Percentiles rank a stretch among this genome's conserved stretches.
phyloP scores from a whole-genome alignment of 108 stramenopile genomes.

The Mayamaea pseudoterrestris region DNA sequence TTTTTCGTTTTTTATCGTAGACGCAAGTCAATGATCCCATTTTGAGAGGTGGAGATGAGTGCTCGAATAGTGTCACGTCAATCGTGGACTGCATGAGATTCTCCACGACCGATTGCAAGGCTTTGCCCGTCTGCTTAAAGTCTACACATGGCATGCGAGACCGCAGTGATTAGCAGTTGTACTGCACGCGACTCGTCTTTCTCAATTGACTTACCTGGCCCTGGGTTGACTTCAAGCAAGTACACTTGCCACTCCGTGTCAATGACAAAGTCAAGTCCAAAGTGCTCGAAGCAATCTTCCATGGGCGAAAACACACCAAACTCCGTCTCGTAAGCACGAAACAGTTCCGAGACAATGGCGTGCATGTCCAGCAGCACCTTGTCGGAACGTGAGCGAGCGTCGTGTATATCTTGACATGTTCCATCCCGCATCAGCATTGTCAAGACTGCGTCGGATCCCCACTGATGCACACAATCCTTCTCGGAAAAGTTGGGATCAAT shows the following conservation, averaged over 20 bases:
- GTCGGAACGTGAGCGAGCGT: conserved; percentile 2
- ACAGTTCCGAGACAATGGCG: conserved; percentile 21
- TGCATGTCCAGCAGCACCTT: conserved; percentile 15
- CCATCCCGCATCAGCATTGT: conserved; percentile 11
- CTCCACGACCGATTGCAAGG: conserved; percentile 11
- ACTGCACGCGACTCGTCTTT: too few species aligned
- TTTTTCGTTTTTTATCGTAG: too few species aligned
- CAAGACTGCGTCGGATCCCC: conserved; percentile 8
- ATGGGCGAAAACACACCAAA: conserved; percentile 36
- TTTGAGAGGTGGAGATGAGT: too few species aligned
- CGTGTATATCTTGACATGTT: conserved; percentile 1
- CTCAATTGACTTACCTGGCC: too few species aligned
- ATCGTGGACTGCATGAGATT: conserved; percentile 14
- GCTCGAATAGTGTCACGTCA: too few species aligned
- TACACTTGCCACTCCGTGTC: conserved; percentile 22
- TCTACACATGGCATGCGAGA: too few species aligned
- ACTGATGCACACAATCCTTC: conserved; percentile 25
- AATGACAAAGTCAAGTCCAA: conserved; percentile 51
- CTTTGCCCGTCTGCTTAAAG: conserved; percentile 37
- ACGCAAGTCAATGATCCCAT: too few species aligned
- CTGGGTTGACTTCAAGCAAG: conserved; percentile 47
- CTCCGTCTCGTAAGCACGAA: conserved; percentile 27
- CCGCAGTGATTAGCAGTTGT: too few species aligned
- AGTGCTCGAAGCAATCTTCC: conserved; percentile 46
- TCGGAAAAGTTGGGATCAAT: conserved; percentile 28